phyloP scores from a whole-genome alignment of 1,284 basidiomycete genomes.

The Microbotryum silenes-acaulis region DNA sequence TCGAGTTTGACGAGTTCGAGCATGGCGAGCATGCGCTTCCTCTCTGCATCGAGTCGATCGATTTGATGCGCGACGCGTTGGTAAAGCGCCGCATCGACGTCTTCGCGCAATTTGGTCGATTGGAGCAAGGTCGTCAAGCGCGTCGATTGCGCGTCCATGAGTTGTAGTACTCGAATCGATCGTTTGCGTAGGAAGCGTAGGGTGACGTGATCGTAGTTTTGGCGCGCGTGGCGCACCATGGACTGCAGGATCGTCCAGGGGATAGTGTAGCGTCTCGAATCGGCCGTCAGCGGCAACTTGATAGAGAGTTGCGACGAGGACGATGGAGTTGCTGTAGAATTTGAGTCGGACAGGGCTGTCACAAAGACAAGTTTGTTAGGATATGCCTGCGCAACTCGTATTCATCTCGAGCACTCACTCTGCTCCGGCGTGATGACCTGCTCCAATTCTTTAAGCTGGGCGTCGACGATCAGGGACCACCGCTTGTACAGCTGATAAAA shows the following conservation, averaged over 20 bases:
- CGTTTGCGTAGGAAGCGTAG: conserved; percentile 12
- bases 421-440: neutral
- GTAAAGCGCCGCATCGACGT: neutral
- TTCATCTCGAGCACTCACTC: too few species aligned
- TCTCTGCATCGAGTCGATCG: conserved; percentile 7
- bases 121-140: conserved; percentile 17
- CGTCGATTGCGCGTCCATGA: conserved; percentile 9
- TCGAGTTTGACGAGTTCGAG: conserved; percentile 17
- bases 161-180: conserved; percentile 10
- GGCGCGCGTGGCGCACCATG: conserved; percentile 7
- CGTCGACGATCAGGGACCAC: conserved; percentile 7
- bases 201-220: conserved; percentile 11
- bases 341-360: neutral
- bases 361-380: too few species aligned
- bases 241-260: conserved; percentile 16
- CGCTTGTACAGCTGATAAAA: conserved; percentile 25
- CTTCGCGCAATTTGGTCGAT: neutral
- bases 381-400: too few species aligned
- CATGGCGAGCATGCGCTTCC: conserved; percentile 15
- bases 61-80: conserved; percentile 15
- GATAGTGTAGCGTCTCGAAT: conserved; percentile 12
- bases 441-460: conserved; percentile 14
- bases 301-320: neutral
- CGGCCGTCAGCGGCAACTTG: too few species aligned
- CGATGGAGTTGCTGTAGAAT: neutral